Evolutionary conservation across 2,329 filamentous ascomycete species (phyloP), one percentile per base, ranked within the genome.

Genomic region (Aspergillus pseudonomiae): DNA sequence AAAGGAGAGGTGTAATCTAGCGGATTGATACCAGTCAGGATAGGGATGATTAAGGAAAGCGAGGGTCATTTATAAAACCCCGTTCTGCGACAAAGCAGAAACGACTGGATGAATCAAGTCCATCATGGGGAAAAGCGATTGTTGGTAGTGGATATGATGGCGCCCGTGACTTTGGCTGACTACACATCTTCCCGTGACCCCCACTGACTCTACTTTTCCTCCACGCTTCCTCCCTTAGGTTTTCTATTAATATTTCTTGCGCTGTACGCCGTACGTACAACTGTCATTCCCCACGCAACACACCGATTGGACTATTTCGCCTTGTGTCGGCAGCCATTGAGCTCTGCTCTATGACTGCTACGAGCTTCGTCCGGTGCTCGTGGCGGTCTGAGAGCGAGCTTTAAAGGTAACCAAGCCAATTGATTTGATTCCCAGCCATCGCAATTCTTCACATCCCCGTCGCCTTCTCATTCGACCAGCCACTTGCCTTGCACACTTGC

Each of bases 341-440:
- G 59, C 62, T 60, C 62, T 53, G 59, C 66, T 69, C 65, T 59
- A 69, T 69, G 69, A 70, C 68, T 57, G 63, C 68, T 56, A 56
- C 66, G 66, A 62, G 65, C 63, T 53, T 60, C 30, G 28, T 43
- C 36, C n/a, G 59, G 60, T 61, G 66, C 66, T 69, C 66, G 68
- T 68, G 66, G 67, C 63, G 68, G 68, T 70, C 68, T 65, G 64
- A 59, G 64, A 67, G 59, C 62, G 61, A 63, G 57, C 57, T 54
- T 54, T 53, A 56, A 57, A 50, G 63, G 57, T 61, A 59, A 59
- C 64, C 60, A 63, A 56, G 43, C 36, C 62, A 24, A 43, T 39
- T 60, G 24, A 60, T 46, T 46, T 21, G 48, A 54, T 64, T 63
- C 74, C 77, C 77, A 79, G 77, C 77, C 77, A 77, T 79, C 77